These are phyloP conservation scores for Aurantiochytrium sp. DNA, from an alignment of 108 stramenopile species.

Conservation along the genomic window DNA sequence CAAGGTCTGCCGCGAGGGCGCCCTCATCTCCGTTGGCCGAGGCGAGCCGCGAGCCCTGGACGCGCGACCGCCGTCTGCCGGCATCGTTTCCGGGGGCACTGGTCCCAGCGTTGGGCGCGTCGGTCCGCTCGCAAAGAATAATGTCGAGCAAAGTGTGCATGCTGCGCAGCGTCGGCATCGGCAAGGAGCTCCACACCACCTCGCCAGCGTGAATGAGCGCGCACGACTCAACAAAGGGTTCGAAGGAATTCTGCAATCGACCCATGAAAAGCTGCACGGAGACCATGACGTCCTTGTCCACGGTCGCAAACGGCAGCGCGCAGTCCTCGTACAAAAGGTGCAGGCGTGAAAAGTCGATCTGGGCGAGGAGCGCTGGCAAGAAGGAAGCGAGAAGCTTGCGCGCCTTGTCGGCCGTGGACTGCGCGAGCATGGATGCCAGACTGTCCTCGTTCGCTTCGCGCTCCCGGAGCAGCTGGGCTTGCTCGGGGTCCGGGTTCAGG, in stretches of 20 bases:
- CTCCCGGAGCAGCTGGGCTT: not conserved
- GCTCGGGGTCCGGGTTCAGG: slow-evolving; percentile 20
- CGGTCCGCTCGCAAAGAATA: not conserved
- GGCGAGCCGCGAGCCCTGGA: not conserved
- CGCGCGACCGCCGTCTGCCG: not conserved
- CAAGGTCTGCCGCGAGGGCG: not conserved
- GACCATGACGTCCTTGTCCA: not conserved
- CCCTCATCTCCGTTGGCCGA: not conserved
- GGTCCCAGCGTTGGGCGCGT: not conserved
- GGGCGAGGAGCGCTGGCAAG: not conserved
- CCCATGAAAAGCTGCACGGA: not conserved
- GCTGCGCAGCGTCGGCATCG: not conserved
- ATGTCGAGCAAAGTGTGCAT: not conserved
- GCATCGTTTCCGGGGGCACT: too few species aligned
- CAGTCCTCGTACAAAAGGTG: not conserved
- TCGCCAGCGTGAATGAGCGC: not conserved
- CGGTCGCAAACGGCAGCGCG: not conserved
- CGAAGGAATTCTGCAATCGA: not conserved
- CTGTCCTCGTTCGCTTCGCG: not conserved
- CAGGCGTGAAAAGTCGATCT: not conserved
- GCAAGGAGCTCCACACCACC: not conserved
- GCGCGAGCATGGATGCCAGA: not conserved
- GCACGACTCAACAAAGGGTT: not conserved
- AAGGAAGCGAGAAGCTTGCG: not conserved
- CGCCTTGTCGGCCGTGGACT: not conserved